Percentiles rank a stretch among this genome's conserved stretches.
Conservation (phyloP, 345 rosid species). For the Citrus sp. region DNA sequence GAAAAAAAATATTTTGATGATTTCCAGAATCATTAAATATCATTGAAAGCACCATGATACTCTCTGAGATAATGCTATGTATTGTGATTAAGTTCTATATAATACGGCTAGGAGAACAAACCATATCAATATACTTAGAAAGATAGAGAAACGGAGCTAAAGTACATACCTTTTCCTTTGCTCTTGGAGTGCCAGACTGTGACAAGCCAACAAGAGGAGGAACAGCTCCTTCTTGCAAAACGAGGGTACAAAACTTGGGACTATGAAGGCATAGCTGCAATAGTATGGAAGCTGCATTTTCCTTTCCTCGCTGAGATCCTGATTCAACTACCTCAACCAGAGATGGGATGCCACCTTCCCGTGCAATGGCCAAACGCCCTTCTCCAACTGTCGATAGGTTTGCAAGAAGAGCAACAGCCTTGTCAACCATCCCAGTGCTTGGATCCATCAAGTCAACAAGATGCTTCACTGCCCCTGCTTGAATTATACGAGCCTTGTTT, state of each 20-base stretch:
- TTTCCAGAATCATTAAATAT: background rate
- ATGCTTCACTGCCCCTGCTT: constrained; percentile 86
- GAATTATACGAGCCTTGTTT: constrained; percentile 87
- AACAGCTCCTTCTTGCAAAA: constrained; percentile 94
- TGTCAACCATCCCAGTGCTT: constrained; percentile 73
- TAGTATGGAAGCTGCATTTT: constrained; percentile 81
- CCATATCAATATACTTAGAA: background rate
- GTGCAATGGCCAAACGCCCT: constrained; percentile 67
- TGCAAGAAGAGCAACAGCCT: constrained; percentile 87
- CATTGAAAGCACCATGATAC: background rate
- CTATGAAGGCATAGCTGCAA: constrained; percentile 77
- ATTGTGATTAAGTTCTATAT: background rate
- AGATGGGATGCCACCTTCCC: constrained; percentile 72
- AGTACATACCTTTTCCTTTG: constrained; percentile 79
- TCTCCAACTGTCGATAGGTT: constrained; percentile 78
- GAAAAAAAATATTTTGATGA: background rate
- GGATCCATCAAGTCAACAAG: constrained; percentile 79
- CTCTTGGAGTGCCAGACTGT: constrained; percentile 91
- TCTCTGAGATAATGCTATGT: background rate
- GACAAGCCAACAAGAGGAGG: constrained; percentile 96
- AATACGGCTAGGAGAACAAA: background rate
- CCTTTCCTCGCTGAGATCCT: constrained; percentile 91
- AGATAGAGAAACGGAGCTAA: background rate
- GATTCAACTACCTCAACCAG: constrained; percentile 78
- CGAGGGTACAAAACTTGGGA: constrained; percentile 78